Evolutionary conservation across 306 rosid species (phyloP).

Genomic region (Corylus avellana): DNA sequence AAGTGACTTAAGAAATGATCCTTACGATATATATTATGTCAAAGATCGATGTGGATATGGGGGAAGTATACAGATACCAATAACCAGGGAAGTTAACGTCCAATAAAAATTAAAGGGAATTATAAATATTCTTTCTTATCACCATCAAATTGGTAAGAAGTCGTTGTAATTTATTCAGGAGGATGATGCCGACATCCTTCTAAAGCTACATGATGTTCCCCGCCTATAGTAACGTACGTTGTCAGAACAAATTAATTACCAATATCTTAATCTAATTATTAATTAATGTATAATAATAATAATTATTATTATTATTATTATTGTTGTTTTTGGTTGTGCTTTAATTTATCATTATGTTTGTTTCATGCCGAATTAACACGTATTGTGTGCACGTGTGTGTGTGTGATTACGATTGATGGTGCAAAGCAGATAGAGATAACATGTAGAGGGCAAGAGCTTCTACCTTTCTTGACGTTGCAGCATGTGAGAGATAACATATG

Average conservation of each 20-base stretch:
- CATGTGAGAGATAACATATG: slow-evolving; percentile 91
- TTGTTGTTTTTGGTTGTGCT: too few relatives aligned
- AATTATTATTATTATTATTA: too few relatives aligned
- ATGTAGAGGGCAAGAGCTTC: slow-evolving; percentile 86
- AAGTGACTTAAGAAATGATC: slow-evolving; percentile 33
- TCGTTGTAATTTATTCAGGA: background rate
- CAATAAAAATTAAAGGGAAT: background rate
- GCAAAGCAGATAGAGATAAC: slow-evolving; percentile 81
- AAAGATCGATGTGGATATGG: slow-evolving; percentile 9
- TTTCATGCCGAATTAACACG: background rate
- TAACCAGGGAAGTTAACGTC: background rate
- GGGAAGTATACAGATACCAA: slow-evolving; percentile 11
- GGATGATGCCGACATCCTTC: background rate
- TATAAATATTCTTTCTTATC: background rate
- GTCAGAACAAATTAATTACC: too few relatives aligned
- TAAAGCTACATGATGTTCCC: background rate
- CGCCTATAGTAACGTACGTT: background rate
- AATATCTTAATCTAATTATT: too few relatives aligned
- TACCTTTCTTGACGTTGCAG: slow-evolving; percentile 87
- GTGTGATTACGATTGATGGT: background rate
- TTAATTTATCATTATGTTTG: too few relatives aligned
- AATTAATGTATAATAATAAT: too few relatives aligned
- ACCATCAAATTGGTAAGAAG: background rate
- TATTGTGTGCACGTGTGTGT: background rate
- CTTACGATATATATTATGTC: background rate